Evolutionary conservation across 2,329 filamentous ascomycete species (phyloP).

Genomic region (Ascochyta viciae-villosae): DNA sequence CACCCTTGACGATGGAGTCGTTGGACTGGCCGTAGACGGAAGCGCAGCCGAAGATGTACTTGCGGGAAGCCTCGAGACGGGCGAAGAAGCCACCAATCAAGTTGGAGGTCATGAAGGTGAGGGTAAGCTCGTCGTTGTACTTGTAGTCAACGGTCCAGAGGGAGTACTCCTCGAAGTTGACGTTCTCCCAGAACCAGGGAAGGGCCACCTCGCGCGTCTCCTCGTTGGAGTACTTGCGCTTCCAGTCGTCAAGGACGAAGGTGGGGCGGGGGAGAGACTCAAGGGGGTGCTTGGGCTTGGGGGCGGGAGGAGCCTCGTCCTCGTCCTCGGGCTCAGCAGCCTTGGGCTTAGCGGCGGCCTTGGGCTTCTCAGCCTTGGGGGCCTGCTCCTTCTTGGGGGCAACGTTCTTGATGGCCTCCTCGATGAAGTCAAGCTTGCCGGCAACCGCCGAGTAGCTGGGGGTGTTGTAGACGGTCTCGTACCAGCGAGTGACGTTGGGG

Average conservation of each 20-base stretch:
- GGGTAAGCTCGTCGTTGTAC: slow-evolving; percentile 97
- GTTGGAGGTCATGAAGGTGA: slow-evolving; percentile 99
- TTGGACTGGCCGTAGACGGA: slow-evolving; percentile 91
- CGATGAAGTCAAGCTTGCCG: slow-evolving; percentile 77
- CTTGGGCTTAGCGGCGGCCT: slow-evolving; percentile 63
- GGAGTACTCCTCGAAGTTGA: slow-evolving; percentile 93
- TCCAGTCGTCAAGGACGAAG: slow-evolving; percentile 93
- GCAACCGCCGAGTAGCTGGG: slow-evolving; percentile 84
- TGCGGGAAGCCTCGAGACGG: slow-evolving; percentile 96
- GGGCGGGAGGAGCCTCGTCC: slow-evolving; percentile 67
- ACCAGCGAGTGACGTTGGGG: slow-evolving; percentile 93
- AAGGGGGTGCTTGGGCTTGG: slow-evolving; percentile 97
- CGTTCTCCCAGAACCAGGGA: slow-evolving; percentile 98
- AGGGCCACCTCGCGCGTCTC: slow-evolving; percentile 82
- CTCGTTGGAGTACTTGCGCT: slow-evolving; percentile 98
- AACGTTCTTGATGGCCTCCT: slow-evolving; percentile 76
- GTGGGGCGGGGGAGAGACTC: slow-evolving; percentile 81
- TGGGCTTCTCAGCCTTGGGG: slow-evolving; percentile 77
- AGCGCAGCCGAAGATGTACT: slow-evolving; percentile 92
- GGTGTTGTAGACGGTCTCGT: slow-evolving; percentile 91
- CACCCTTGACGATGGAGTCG: slow-evolving; percentile 89
- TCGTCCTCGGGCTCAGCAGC: slow-evolving; percentile 62
- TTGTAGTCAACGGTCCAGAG: slow-evolving; percentile 96
- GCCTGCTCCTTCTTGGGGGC: slow-evolving; percentile 73
- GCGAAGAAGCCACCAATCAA: slow-evolving; percentile 96